Percentiles rank a stretch among this genome's conserved stretches.
Evolutionary conservation across 1,284 basidiomycete species (phyloP).

Genomic region (Cerrena zonata): DNA sequence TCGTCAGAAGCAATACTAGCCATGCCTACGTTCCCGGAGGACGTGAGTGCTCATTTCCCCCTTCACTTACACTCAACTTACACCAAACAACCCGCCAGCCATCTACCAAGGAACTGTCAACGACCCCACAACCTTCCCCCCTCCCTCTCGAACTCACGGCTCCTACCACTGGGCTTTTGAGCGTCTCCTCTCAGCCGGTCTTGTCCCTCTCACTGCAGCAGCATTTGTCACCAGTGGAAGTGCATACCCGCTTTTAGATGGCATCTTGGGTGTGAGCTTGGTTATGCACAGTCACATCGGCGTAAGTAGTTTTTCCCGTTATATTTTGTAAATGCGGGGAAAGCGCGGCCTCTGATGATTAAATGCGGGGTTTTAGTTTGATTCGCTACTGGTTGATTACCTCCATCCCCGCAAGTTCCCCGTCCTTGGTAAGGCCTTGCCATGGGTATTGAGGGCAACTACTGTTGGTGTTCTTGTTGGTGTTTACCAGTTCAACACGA

Average conservation of each 20-base stretch:
- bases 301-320: constrained; percentile 39
- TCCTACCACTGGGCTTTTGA: constrained; percentile 99
- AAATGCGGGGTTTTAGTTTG: constrained; percentile 47
- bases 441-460: constrained; percentile 73
- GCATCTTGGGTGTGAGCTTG: constrained; percentile 78
- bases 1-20: constrained; percentile 17
- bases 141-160: constrained; percentile 77
- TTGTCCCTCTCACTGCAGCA: constrained; percentile 83
- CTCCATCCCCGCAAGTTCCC: constrained; percentile 92
- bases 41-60: constrained; percentile 44
- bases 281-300: constrained; percentile 95
- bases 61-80: not conserved
- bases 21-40: constrained; percentile 60
- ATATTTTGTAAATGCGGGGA: not conserved
- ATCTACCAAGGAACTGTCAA: constrained; percentile 93
- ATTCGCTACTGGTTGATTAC: constrained; percentile 79
- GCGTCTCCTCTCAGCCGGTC: constrained; percentile 78
- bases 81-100: constrained; percentile 54
- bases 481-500: constrained; percentile 95
- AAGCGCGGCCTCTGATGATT: not conserved
- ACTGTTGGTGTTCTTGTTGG: constrained; percentile 87
- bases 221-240: constrained; percentile 70
- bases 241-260: constrained; percentile 81
- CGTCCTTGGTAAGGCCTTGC: constrained; percentile 58
- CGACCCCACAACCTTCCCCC: constrained; percentile 86